A percentile compares a stretch with the other conserved stretches of the same genome.
These are phyloP conservation scores for Pichia nanzhaoensis DNA, from an alignment of 805 yeast genomes.

Conservation along the genomic window DNA sequence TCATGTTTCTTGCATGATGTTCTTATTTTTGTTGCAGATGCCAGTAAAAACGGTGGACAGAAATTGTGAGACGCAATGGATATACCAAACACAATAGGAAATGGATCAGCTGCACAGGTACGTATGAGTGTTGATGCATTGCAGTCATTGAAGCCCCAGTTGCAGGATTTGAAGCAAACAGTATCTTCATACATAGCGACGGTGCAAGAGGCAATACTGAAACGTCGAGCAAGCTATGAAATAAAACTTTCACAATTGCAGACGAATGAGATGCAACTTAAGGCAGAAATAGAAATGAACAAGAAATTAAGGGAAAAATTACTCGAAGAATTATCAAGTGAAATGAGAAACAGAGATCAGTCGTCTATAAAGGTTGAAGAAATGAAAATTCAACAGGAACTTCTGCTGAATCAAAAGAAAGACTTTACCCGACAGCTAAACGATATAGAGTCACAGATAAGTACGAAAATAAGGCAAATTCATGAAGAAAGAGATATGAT, in stretches of 20 bases:
- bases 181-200: slow-evolving; percentile 17
- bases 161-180: slow-evolving; percentile 18
- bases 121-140: slow-evolving; percentile 18
- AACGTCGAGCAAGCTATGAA: slow-evolving; percentile 21
- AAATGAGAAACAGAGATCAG: slow-evolving; percentile 19
- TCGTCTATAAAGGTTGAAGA: slow-evolving; percentile 37
- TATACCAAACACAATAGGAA: neutral
- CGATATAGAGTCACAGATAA: slow-evolving; percentile 23
- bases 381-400: slow-evolving; percentile 31
- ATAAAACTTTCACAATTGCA: slow-evolving; percentile 16
- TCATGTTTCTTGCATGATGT: too few relatives aligned
- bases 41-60: neutral
- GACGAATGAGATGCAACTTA: slow-evolving; percentile 18
- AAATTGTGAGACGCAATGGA: too few relatives aligned
- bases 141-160: slow-evolving; percentile 19
- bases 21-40: too few relatives aligned
- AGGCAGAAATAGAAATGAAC: slow-evolving; percentile 16
- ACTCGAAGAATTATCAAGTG: slow-evolving; percentile 17
- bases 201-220: slow-evolving; percentile 14
- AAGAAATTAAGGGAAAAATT: slow-evolving; percentile 20
- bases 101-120: slow-evolving; percentile 9
- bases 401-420: slow-evolving; percentile 25
- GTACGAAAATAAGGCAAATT: slow-evolving; percentile 19
- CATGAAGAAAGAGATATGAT: slow-evolving; percentile 28
- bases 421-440: slow-evolving; percentile 25